phyloP scores from a whole-genome alignment of 1,284 basidiomycete species.

The Apiotrichum mycotoxinovorans region DNA sequence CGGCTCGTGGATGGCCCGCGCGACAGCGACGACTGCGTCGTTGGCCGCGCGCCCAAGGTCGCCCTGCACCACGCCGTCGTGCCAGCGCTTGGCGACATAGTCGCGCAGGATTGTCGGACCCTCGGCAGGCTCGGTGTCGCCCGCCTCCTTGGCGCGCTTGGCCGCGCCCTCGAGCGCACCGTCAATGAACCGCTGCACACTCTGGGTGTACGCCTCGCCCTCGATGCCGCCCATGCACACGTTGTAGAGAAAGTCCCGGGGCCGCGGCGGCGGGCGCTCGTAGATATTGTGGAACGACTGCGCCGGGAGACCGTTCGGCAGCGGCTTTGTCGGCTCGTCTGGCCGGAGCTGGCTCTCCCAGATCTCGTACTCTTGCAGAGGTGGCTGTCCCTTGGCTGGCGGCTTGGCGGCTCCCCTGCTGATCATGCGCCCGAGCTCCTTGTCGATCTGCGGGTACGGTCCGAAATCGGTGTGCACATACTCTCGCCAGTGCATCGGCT shows the following conservation, averaged over 20 bases:
- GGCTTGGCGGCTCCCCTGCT: neutral
- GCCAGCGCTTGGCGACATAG: conserved; percentile 31
- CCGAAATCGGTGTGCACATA: conserved; percentile 33
- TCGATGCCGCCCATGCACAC: conserved; percentile 31
- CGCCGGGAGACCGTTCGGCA: neutral
- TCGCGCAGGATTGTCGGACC: conserved; percentile 19
- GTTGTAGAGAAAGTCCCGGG: conserved; percentile 31
- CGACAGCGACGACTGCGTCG: neutral
- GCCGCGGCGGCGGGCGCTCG: conserved; percentile 18
- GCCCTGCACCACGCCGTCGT: conserved; percentile 25
- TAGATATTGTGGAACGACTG: conserved; percentile 34
- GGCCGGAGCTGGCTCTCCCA: conserved; percentile 29
- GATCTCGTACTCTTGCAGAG: no score
- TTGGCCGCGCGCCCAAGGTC: conserved; percentile 4
- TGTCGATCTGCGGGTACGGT: conserved; percentile 31
- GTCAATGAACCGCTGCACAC: conserved; percentile 38
- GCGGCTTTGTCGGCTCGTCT: neutral
- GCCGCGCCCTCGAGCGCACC: conserved; percentile 32
- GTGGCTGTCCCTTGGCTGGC: neutral
- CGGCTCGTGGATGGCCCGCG: neutral
- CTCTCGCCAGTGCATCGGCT: conserved; percentile 24
- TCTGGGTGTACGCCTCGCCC: conserved; percentile 44
- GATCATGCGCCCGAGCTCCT: conserved; percentile 19
- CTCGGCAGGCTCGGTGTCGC: neutral
- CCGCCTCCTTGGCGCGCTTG: neutral